Conservation (phyloP, 2,329 filamentous ascomycete species). For the Fonsecaea erecta region DNA sequence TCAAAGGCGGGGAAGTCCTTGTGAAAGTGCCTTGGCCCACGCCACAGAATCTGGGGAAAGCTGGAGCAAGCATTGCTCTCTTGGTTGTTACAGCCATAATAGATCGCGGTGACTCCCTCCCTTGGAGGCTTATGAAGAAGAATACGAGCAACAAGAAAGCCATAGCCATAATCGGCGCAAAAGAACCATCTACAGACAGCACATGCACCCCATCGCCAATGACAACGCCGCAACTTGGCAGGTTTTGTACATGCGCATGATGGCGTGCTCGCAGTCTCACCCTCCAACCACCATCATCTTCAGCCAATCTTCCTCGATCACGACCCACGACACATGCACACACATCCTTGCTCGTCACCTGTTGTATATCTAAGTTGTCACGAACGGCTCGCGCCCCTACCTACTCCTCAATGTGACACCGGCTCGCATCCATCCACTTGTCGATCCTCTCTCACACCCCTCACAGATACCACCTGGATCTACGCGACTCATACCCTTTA, state of each 20-base stretch:
- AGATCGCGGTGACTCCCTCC: too few relatives aligned
- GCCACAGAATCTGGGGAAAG: background rate
- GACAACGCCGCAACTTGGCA: slow-evolving; percentile 5
- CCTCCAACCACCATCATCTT: background rate
- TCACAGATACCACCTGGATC: slow-evolving; percentile 7
- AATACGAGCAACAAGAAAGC: background rate
- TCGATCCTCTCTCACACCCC: background rate
- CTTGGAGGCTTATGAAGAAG: background rate
- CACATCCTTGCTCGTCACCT: background rate
- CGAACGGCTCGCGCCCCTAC: background rate
- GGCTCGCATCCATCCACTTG: slow-evolving; percentile 7
- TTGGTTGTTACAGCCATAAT: background rate
- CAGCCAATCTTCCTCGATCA: background rate
- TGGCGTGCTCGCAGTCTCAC: slow-evolving; percentile 4
- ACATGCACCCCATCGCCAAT: background rate
- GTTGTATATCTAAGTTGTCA: background rate
- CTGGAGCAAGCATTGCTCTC: background rate
- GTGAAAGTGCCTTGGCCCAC: background rate
- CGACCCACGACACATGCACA: background rate
- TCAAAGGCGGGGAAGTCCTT: background rate
- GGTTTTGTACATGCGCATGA: background rate
- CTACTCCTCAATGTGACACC: slow-evolving; percentile 2
- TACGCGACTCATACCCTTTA: slow-evolving; percentile 8
- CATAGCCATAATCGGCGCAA: background rate
- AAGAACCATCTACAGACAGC: background rate